Evolutionary conservation across 2,329 filamentous ascomycete species (phyloP).

Genomic region (Trichoderma koningii): DNA sequence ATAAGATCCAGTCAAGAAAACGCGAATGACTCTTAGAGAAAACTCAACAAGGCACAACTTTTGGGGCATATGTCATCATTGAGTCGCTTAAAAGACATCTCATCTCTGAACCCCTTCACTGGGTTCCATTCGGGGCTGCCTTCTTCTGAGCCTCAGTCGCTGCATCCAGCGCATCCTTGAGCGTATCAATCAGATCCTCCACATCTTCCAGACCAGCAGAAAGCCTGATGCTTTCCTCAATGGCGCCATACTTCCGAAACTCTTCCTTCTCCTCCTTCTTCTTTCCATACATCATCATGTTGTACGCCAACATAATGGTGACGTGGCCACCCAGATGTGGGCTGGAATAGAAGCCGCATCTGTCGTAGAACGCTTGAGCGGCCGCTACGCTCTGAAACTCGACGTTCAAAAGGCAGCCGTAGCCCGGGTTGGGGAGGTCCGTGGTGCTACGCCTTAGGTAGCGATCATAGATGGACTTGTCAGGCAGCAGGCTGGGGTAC

Average conservation of each 20-base stretch:
- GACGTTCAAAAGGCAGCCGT: slow-evolving; percentile 57
- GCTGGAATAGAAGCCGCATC: slow-evolving; percentile 51
- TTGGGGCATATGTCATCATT: not conserved
- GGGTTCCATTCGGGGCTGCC: not conserved
- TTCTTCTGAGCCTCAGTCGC: slow-evolving; percentile 28
- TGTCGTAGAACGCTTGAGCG: slow-evolving; percentile 53
- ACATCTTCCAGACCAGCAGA: slow-evolving; percentile 51
- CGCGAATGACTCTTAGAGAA: no score
- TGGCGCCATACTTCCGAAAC: slow-evolving; percentile 44
- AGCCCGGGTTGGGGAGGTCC: slow-evolving; percentile 53
- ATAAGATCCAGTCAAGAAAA: no score
- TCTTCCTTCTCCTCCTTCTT: slow-evolving; percentile 42
- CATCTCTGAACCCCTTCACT: not conserved
- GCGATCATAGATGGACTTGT: slow-evolving; percentile 39
- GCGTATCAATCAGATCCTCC: slow-evolving; percentile 45
- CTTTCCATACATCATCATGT: slow-evolving; percentile 47
- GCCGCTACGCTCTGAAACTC: slow-evolving; percentile 49
- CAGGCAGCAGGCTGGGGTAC: slow-evolving; percentile 47
- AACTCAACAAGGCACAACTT: no score
- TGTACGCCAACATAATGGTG: slow-evolving; percentile 53
- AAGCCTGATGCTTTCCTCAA: slow-evolving; percentile 48
- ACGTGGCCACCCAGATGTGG: slow-evolving; percentile 57
- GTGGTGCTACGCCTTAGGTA: slow-evolving; percentile 43
- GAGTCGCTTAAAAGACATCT: not conserved
- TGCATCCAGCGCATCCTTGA: slow-evolving; percentile 32